These are phyloP conservation scores for Lentinula aciculospora DNA, from an alignment of 768 basidiomycete genomes.

Conservation along the genomic window DNA sequence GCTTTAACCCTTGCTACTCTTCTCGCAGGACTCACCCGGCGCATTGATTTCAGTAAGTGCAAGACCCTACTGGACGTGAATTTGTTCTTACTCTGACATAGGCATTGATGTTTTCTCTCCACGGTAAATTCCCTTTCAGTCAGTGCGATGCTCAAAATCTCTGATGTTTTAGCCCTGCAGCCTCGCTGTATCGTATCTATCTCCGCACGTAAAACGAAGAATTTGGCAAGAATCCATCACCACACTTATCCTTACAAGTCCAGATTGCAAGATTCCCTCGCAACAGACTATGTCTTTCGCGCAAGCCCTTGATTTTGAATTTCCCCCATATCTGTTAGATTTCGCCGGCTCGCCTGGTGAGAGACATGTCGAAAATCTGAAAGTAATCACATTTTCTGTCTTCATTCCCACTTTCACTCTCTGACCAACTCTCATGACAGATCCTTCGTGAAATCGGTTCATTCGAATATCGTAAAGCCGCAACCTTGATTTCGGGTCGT, in stretches of 20 bases:
- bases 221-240: slow-evolving; percentile 80
- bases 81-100: slow-evolving; percentile 17
- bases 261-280: slow-evolving; percentile 53
- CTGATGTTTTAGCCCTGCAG: slow-evolving; percentile 23
- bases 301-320: slow-evolving; percentile 49
- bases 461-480: slow-evolving; percentile 46
- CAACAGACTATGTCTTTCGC: slow-evolving; percentile 54
- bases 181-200: slow-evolving; percentile 49
- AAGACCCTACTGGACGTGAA: background rate
- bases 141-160: background rate
- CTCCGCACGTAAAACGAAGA: slow-evolving; percentile 58
- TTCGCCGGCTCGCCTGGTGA: slow-evolving; percentile 64
- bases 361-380: slow-evolving; percentile 73
- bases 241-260: slow-evolving; percentile 55
- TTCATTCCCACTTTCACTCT: background rate
- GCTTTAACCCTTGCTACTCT: background rate
- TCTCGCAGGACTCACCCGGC: slow-evolving; percentile 44
- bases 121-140: slow-evolving; percentile 30
- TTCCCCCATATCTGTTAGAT: slow-evolving; percentile 63
- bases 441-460: slow-evolving; percentile 70
- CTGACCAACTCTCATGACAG: slow-evolving; percentile 25
- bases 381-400: slow-evolving; percentile 36
- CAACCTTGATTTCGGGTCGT: slow-evolving; percentile 39
- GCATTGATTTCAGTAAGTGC: slow-evolving; percentile 71
- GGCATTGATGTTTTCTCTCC: slow-evolving; percentile 83